Conservation (phyloP, 202 grass and related monocot genomes). For the Hordeum pubiflorum region DNA sequence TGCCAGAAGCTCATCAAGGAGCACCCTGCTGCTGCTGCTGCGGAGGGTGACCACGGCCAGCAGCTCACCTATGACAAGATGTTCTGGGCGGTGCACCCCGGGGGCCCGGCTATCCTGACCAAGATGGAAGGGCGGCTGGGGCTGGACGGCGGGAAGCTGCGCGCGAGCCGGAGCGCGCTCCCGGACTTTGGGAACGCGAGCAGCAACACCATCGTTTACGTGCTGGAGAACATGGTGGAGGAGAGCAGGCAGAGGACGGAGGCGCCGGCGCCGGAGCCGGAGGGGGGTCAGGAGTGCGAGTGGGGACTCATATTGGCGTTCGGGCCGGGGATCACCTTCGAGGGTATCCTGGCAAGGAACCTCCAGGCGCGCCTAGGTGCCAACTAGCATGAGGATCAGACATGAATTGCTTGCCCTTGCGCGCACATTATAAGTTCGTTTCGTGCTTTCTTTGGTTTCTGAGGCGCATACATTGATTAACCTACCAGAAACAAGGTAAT, state of each 20-base stretch:
- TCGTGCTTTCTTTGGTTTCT: neutral
- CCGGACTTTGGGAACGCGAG: conserved; percentile 79
- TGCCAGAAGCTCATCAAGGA: conserved; percentile 57
- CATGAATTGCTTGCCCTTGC: neutral
- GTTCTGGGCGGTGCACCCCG: conserved; percentile 84
- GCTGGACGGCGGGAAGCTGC: conserved; percentile 37
- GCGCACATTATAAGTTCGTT: neutral
- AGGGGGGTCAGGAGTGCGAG: conserved; percentile 22
- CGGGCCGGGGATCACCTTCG: conserved; percentile 82
- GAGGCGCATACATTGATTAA: neutral
- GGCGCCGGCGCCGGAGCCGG: neutral
- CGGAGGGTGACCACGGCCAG: neutral
- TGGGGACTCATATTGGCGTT: conserved; percentile 84
- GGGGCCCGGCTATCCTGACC: conserved; percentile 70
- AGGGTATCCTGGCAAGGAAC: conserved; percentile 73
- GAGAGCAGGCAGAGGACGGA: conserved; percentile 44
- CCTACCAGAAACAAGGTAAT: neutral
- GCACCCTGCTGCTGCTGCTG: neutral
- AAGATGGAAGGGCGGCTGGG: conserved; percentile 56
- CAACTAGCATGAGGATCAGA: neutral
- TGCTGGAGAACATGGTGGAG: conserved; percentile 68
- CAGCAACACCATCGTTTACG: conserved; percentile 80
- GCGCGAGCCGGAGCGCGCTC: conserved; percentile 51
- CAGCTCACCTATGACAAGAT: conserved; percentile 37
- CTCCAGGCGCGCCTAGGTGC: neutral